Evolutionary conservation across 495 filamentous ascomycete genomes (phyloP), one percentile per base, ranked within the genome.

Genomic region (Penicillium angulare): DNA sequence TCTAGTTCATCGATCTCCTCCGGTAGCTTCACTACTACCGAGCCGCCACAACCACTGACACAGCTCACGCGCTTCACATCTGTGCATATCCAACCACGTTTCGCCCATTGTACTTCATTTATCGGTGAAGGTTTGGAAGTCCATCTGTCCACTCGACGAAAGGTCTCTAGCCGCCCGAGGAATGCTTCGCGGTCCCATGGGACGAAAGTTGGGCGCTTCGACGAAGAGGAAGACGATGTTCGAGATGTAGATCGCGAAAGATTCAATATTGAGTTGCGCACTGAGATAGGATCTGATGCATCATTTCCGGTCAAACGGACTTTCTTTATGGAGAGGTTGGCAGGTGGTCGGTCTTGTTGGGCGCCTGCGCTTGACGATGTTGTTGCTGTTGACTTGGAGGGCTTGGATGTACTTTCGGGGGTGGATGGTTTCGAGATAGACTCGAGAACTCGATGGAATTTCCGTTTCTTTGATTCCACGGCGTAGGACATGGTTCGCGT

Each of bases 101-200:
- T 96, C 6, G 92, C 91, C 95, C 95, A 98, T 67, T 89, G 84
- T 5, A 97, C 87, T 69, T 97, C 93, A 61, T 83, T 91, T 55
- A 97, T 86, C 29, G 74, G 69, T 9, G 87, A 76, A 3, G 93
- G 72, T 88, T 97, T 68, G 26, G 70, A 46, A 76, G 86, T 56
- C 93, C 93, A 98, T 61, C 87, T 81, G 50, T 90, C 91, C 35
- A 97, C 84, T 53, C 90, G 89, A 45, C 90, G 84, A 56, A 93
- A 98, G 1, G 92, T 93, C 53, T 86, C 86, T 36, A 98, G 73
- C 17, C 93, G 77, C 53, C 83, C 80, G 2, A 97, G 79, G 55
- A 98, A 92, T 51, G 84, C 82, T 23, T 83, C 83, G 43, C 92
- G 87, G 64, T 92, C 89, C 80, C 86, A 86, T 7, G 92, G 92